Base-by-base conservation (phyloP, 2,329 filamentous ascomycete genomes). In the Cytospora piceicola region DNA sequence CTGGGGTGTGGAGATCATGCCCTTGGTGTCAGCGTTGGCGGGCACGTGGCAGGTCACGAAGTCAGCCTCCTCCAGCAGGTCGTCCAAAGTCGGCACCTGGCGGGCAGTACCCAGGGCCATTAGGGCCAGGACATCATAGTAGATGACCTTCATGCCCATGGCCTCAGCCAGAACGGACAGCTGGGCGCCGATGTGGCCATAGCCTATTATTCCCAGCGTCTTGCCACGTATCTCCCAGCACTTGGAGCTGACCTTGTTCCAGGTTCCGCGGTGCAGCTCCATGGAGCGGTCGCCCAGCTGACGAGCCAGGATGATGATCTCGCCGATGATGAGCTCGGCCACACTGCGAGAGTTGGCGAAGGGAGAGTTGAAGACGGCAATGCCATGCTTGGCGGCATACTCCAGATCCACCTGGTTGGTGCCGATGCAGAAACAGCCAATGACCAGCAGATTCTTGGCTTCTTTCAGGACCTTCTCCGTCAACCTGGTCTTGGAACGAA, bases 161-260 rank as follows among this genome's bases (percentile, higher is more conserved):
- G 94, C 89, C 79, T 99, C 95, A 32, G 95, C 94, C 69, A 99
- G 83, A 52, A 99, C 95, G 0, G 94, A 98, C 69, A 99, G 82
- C 79, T 99, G 95, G 60, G 93, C 94, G 69, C 95, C 95, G 75
- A 99, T 98, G 76, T 99, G 95, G 68, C 95, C 95, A 75, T 99
- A 99, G 34, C 95, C 95, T 70, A 99, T 88, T 73, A 99, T 98
- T 58, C 91, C 95, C 61, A 99, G 85, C 53, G 94, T 98, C 85
- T 99, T 99, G 77, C 95, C 95, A 73, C 95, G 89, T 73, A 98
- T 93, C 78, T 99, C 95, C 95, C 95, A 98, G 85, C 95, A 99
- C 75, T 91, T 94, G 73, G 87, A 85, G 82, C 93, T 97, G 74
- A 98, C 94, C 82, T 99, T 99, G 80, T 98, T 98, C 95, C 95